phyloP scores from a whole-genome alignment of 768 basidiomycete species.

The Pholiota conissans region DNA sequence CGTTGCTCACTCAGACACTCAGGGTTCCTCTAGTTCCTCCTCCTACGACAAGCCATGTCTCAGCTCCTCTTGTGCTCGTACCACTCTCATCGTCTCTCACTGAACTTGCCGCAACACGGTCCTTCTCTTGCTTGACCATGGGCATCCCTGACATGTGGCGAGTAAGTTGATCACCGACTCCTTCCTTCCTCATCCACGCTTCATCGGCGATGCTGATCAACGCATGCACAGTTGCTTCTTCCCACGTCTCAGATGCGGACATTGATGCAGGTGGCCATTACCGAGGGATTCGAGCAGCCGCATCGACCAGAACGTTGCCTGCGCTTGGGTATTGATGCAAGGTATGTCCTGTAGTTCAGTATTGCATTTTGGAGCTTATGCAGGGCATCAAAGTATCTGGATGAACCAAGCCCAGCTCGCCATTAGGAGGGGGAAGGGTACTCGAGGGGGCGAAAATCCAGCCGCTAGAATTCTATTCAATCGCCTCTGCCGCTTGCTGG shows the following conservation, averaged over 20 bases:
- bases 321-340: not conserved
- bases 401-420: conserved; percentile 14
- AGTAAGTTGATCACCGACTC: too few species aligned
- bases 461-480: conserved; percentile 42
- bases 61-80: too few species aligned
- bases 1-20: too few species aligned
- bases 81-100: too few species aligned
- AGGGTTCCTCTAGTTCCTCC: too few species aligned
- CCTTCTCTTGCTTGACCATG: too few species aligned
- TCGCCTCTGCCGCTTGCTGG: conserved; percentile 35
- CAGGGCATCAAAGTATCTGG: conserved; percentile 10
- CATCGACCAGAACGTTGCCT: not conserved
- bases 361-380: not conserved
- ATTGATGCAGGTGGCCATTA: not conserved
- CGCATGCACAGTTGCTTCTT: not conserved
- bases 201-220: not conserved
- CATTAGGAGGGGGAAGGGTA: conserved; percentile 6
- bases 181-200: too few species aligned
- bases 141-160: not conserved
- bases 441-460: conserved; percentile 34
- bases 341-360: not conserved
- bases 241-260: not conserved
- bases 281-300: not conserved
- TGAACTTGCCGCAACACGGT: too few species aligned
- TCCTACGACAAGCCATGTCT: too few species aligned